These are phyloP conservation scores for Trametes pubescens DNA, from an alignment of 1,284 basidiomycete species.

Conservation along the genomic window DNA sequence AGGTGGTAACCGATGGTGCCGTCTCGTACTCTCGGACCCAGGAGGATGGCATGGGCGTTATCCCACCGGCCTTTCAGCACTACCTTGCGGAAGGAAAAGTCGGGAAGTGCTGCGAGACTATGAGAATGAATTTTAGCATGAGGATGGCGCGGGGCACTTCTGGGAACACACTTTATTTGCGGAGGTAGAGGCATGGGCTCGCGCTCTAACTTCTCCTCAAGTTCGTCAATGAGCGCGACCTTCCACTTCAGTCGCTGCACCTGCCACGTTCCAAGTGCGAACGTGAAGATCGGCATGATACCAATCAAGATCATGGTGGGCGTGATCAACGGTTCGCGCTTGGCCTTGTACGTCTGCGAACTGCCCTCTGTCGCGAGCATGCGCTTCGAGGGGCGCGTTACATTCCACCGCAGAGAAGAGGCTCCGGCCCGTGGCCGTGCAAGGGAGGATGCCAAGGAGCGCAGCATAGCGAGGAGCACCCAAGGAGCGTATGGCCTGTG, in stretches of 20 bases:
- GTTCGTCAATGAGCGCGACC: constrained; percentile 90
- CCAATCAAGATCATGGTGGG: constrained; percentile 85
- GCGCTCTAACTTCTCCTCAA: constrained; percentile 89
- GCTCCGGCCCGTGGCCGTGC: constrained; percentile 4
- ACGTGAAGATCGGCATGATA: constrained; percentile 90
- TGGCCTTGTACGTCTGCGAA: constrained; percentile 55
- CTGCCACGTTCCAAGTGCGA: constrained; percentile 96
- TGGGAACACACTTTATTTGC: constrained; percentile 81
- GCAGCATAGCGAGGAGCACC: constrained; percentile 11
- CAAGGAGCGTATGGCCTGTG: neutral
- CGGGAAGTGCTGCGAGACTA: constrained; percentile 76
- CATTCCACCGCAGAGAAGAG: constrained; percentile 6
- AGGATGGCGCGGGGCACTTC: too few species aligned
- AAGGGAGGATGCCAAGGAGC: constrained; percentile 21
- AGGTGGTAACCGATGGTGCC: constrained; percentile 90
- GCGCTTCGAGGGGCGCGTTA: constrained; percentile 13
- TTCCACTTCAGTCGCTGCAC: constrained; percentile 95
- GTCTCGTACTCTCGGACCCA: constrained; percentile 89
- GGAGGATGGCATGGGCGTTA: constrained; percentile 78
- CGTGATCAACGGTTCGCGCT: constrained; percentile 65
- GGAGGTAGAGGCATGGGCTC: constrained; percentile 84
- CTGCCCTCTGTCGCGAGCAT: constrained; percentile 32
- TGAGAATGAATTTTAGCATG: neutral
- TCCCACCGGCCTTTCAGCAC: constrained; percentile 81
- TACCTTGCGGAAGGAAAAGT: constrained; percentile 90